phyloP scores from a whole-genome alignment of 148 eudicot species.

The Arctostaphylos glauca region DNA sequence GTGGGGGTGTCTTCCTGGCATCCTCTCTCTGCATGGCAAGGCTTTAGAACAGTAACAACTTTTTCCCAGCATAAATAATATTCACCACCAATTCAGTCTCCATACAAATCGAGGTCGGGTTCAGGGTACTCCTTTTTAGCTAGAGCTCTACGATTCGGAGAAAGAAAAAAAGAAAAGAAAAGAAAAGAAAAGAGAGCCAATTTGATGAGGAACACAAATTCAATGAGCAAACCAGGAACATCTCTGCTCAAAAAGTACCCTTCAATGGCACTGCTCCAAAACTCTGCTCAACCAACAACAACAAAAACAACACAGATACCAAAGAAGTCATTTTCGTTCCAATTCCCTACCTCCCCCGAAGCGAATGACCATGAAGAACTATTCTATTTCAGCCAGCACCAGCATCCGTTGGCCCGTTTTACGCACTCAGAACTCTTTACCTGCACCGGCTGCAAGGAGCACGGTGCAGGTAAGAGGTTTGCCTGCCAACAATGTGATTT shows the following conservation, averaged over 20 bases:
- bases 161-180: neutral
- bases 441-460: slow-evolving; percentile 79
- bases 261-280: neutral
- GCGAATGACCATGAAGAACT: slow-evolving; percentile 17
- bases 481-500: slow-evolving; percentile 78
- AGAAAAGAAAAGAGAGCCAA: neutral
- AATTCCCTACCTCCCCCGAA: slow-evolving; percentile 40
- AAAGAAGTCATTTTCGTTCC: neutral
- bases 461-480: slow-evolving; percentile 71
- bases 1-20: neutral
- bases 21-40: slow-evolving; percentile 5
- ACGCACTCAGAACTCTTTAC: slow-evolving; percentile 42
- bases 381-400: slow-evolving; percentile 39
- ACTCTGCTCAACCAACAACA: neutral
- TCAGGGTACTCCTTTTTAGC: neutral
- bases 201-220: neutral
- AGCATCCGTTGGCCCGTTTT: slow-evolving; percentile 46
- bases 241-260: neutral
- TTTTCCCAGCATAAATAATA: slow-evolving; percentile 12
- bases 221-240: slow-evolving; percentile 1
- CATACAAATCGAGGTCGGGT: neutral
- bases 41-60: slow-evolving; percentile 14
- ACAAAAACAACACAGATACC: neutral
- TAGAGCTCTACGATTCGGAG: neutral
- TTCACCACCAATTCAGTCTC: slow-evolving; percentile 15